phyloP scores from a whole-genome alignment of 176 grass and related monocot genomes.

The Dactylis glomerata region DNA sequence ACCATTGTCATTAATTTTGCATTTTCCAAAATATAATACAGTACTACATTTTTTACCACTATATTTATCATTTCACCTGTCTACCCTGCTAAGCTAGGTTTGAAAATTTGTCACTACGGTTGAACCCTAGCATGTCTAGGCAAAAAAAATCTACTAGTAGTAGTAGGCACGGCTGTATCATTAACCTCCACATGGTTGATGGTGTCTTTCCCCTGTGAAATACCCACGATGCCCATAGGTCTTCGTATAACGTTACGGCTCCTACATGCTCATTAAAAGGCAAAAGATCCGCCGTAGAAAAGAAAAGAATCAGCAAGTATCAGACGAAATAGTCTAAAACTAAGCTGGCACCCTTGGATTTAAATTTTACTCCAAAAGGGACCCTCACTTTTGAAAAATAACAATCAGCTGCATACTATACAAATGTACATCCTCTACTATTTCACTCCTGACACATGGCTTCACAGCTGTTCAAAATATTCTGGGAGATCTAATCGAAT shows the following conservation, averaged over 20 bases:
- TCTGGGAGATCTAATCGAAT: not conserved
- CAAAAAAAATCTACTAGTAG: not conserved
- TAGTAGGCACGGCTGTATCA: not conserved
- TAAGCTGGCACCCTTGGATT: not conserved
- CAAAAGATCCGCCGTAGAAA: not conserved
- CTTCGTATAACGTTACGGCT: not conserved
- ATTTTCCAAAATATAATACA: not conserved
- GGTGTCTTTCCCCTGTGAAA: not conserved
- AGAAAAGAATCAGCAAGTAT: not conserved
- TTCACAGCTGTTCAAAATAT: not conserved
- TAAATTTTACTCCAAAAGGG: not conserved
- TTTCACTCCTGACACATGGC: not conserved
- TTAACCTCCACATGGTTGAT: slow-evolving; percentile 16
- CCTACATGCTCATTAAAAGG: not conserved
- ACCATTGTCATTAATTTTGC: not conserved
- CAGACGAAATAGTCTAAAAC: not conserved
- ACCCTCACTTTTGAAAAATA: not conserved
- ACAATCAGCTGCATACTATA: not conserved
- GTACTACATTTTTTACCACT: not conserved
- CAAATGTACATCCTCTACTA: not conserved
- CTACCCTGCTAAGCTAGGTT: not conserved
- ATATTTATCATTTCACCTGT: not conserved
- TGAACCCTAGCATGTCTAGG: not conserved
- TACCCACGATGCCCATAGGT: slow-evolving; percentile 7
- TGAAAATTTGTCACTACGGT: not conserved